Conservation (phyloP, 2,329 filamentous ascomycete species). For the Colletotrichum orchidophilum region DNA sequence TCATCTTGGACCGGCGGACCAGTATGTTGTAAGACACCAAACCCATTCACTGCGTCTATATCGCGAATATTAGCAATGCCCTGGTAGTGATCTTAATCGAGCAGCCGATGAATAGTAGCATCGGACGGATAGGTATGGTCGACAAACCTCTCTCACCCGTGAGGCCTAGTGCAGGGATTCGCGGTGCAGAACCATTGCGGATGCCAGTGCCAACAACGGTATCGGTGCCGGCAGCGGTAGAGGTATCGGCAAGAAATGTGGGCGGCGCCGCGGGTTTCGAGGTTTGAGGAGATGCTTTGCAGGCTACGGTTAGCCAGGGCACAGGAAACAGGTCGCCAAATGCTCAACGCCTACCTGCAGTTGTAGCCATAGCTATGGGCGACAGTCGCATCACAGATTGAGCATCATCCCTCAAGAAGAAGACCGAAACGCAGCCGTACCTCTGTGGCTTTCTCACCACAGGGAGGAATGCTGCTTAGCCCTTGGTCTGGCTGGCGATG, state of each 20-base stretch:
- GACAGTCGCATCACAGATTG: background rate
- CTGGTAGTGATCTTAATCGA: background rate
- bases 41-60: constrained; percentile 13
- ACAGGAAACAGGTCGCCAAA: background rate
- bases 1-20: constrained; percentile 36
- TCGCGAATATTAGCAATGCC: background rate
- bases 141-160: constrained; percentile 14
- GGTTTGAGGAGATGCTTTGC: constrained; percentile 5
- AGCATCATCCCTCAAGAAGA: background rate
- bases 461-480: background rate
- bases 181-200: background rate
- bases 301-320: background rate
- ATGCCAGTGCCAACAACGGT: background rate
- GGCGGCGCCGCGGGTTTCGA: background rate
- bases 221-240: background rate
- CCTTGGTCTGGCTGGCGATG: background rate
- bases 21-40: constrained; percentile 37
- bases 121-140: background rate
- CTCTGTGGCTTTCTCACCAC: background rate
- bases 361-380: constrained; percentile 20
- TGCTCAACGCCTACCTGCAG: constrained; percentile 3
- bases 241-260: background rate
- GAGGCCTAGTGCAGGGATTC: background rate
- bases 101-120: background rate
- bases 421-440: background rate